Evolutionary conservation across 2,329 filamentous ascomycete species (phyloP).

Genomic region (Zymoseptoria ardabiliae): DNA sequence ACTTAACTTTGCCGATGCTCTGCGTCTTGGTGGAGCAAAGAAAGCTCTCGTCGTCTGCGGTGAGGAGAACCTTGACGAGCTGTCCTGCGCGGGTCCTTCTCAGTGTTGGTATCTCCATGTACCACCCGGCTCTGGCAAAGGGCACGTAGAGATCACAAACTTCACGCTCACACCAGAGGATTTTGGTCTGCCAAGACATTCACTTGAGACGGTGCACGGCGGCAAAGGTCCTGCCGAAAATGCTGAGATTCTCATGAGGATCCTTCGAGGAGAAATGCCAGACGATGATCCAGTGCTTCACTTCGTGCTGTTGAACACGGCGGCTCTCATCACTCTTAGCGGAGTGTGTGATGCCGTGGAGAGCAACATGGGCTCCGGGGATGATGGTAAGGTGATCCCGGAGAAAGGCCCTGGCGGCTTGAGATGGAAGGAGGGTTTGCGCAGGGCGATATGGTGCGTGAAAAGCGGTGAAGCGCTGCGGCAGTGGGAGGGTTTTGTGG

Average conservation of each 20-base stretch:
- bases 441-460: constrained; percentile 80
- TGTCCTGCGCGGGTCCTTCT: constrained; percentile 82
- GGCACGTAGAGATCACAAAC: constrained; percentile 56
- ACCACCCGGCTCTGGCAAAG: constrained; percentile 32
- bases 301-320: constrained; percentile 91
- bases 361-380: constrained; percentile 70
- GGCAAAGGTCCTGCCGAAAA: constrained; percentile 84
- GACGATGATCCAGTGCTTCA: constrained; percentile 78
- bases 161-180: constrained; percentile 77
- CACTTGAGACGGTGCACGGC: constrained; percentile 69
- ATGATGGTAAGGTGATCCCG: constrained; percentile 71
- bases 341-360: constrained; percentile 79
- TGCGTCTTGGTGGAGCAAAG: constrained; percentile 64
- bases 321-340: constrained; percentile 75
- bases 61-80: constrained; percentile 88
- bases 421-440: constrained; percentile 90
- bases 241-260: constrained; percentile 69
- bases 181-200: constrained; percentile 72
- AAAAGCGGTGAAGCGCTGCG: constrained; percentile 78
- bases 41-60: constrained; percentile 92
- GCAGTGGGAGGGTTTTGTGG: constrained; percentile 76
- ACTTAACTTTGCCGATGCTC: constrained; percentile 77
- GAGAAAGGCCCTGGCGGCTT: constrained; percentile 80
- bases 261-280: constrained; percentile 65
- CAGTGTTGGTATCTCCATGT: constrained; percentile 66